These are phyloP conservation scores for Microglena sp. DNA, from an alignment of 139 green algal species.

Conservation along the genomic window DNA sequence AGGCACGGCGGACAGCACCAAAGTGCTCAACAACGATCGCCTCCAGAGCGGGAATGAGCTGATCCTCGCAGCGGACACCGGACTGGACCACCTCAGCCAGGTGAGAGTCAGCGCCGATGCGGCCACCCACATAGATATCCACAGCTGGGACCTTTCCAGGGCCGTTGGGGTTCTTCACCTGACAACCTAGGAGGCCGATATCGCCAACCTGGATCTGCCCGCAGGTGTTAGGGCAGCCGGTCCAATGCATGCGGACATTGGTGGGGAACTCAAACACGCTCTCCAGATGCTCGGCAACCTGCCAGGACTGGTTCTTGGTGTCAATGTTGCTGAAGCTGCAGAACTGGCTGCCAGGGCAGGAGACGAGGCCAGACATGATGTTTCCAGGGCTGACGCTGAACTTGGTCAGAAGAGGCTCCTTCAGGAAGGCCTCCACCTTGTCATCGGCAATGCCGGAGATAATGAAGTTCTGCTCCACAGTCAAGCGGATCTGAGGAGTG, in stretches of 20 bases:
- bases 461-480: constrained; percentile 93
- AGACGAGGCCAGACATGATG: constrained; percentile 51
- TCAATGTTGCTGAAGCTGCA: constrained; percentile 92
- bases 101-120: constrained; percentile 11
- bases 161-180: constrained; percentile 11
- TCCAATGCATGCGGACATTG: constrained; percentile 91
- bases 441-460: constrained; percentile 78
- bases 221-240: constrained; percentile 96
- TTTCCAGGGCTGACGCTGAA: constrained; percentile 15
- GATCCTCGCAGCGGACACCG: constrained; percentile 25
- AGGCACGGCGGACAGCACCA: constrained; percentile 35
- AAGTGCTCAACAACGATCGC: constrained; percentile 69
- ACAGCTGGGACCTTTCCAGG: constrained; percentile 8
- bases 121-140: constrained; percentile 9
- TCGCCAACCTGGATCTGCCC: constrained; percentile 79
- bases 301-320: constrained; percentile 67
- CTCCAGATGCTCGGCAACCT: constrained; percentile 75
- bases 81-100: constrained; percentile 6
- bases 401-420: constrained; percentile 65
- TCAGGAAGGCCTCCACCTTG: constrained; percentile 70
- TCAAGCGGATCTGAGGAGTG: no score
- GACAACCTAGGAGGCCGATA: constrained; percentile 12
- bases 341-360: constrained; percentile 94
- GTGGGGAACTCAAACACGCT: constrained; percentile 65
- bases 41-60: constrained; percentile 61